phyloP scores from a whole-genome alignment of 1,139 yeast genomes.

The Taphrina betulina region DNA sequence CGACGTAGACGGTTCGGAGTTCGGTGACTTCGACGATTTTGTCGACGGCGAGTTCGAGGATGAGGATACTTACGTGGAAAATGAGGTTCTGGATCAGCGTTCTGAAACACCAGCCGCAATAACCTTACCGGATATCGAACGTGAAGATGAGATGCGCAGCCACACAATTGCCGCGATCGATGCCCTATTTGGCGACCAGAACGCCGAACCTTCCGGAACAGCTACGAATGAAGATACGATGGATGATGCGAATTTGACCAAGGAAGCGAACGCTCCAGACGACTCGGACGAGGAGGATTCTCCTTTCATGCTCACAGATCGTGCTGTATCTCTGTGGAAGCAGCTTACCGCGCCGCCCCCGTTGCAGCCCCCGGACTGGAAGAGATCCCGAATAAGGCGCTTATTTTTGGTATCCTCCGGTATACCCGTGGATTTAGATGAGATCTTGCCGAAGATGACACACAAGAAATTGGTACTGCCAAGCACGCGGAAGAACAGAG shows the following conservation, averaged over 20 bases:
- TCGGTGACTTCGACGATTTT: conserved; percentile 35
- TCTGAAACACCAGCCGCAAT: neutral
- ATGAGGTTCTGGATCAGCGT: neutral
- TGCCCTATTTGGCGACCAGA: neutral
- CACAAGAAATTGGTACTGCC: conserved; percentile 37
- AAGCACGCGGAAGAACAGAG: conserved; percentile 13
- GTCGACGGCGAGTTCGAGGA: conserved; percentile 26
- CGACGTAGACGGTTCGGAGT: conserved; percentile 30
- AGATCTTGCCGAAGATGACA: conserved; percentile 40
- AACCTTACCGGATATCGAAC: neutral
- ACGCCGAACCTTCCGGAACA: neutral
- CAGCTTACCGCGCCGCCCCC: conserved; percentile 51
- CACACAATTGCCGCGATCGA: neutral
- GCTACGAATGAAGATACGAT: neutral
- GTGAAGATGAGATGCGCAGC: neutral
- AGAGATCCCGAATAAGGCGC: conserved; percentile 57
- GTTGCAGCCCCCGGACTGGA: conserved; percentile 60
- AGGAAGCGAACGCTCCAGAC: neutral
- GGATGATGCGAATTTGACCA: neutral
- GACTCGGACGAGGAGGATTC: conserved; percentile 27
- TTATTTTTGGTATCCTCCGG: conserved; percentile 59
- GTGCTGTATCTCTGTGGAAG: conserved; percentile 39
- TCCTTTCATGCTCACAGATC: conserved; percentile 23
- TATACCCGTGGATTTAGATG: conserved; percentile 60
- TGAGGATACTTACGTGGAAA: neutral